A percentile compares a stretch with the other conserved stretches of the same genome.
Conservation (phyloP, 306 rosid species). For the Notholithocarpus densiflorus region DNA sequence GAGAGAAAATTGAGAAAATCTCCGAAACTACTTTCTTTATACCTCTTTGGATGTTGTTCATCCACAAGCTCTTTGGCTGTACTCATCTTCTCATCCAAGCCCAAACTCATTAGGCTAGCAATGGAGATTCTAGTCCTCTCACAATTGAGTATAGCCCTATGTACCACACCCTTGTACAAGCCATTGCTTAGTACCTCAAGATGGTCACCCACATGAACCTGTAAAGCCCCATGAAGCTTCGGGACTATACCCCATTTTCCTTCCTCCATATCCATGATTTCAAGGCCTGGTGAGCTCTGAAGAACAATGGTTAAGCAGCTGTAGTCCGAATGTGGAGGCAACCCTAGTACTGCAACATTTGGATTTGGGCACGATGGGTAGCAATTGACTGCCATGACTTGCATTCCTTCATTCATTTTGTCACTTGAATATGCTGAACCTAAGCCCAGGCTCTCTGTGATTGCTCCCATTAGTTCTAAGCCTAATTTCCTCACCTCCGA, state of each 20-base stretch:
- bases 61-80: conserved; percentile 35
- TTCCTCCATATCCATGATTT: conserved; percentile 26
- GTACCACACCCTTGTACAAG: conserved; percentile 26
- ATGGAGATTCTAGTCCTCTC: conserved; percentile 34
- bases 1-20: conserved; percentile 53
- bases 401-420: conserved; percentile 44
- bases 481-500: conserved; percentile 43
- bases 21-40: conserved; percentile 36
- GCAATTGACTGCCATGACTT: conserved; percentile 47
- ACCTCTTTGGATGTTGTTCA: conserved; percentile 22
- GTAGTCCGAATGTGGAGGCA: conserved; percentile 59
- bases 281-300: conserved; percentile 34
- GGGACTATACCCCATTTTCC: conserved; percentile 26
- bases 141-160: conserved; percentile 26
- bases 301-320: conserved; percentile 46
- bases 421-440: conserved; percentile 27
- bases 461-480: conserved; percentile 30
- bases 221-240: conserved; percentile 13
- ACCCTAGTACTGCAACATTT: conserved; percentile 30
- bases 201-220: conserved; percentile 42
- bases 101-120: conserved; percentile 39
- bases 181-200: conserved; percentile 43
- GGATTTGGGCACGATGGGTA: conserved; percentile 53
- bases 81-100: conserved; percentile 34
- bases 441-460: conserved; percentile 46